Evolutionary conservation across 495 filamentous ascomycete species (phyloP), one percentile per base, ranked within the genome.

Genomic region (Neurospora cerealis): DNA sequence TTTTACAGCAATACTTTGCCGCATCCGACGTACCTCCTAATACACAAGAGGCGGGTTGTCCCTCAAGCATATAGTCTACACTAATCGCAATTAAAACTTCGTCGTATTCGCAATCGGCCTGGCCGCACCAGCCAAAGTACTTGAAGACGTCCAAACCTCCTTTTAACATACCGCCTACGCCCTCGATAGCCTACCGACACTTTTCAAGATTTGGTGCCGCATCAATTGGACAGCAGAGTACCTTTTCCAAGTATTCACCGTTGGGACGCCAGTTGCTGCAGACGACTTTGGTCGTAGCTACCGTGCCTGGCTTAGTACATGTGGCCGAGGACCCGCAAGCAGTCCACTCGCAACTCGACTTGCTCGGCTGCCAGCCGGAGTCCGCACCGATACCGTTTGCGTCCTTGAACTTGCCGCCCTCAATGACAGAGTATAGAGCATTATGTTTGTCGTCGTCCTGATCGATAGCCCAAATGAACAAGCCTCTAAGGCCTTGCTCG

Each of bases 401-500:
- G 38, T 39, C 38, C 10, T 11, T n/a, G 7, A 38, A 37, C 44
- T 5, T n/a, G 70, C 21, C 39, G 73, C 54, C 15, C 74, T 73
- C 2, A 54, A 13, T 15, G 76, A 34, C 0, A 75, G 38, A 9
- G 54, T 74, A 5, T 36, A 9, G 15, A 79, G 72, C 2, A 73
- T 74, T 21, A 10, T 75, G 72, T 1, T 77, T 42, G 10, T 74
- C 70, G 1, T 71, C 73, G 71, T 83, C 82, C 34, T 75, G 77
- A 36, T 79, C 76, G n/a, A 80, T 73, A 13, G 81, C 80, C 81
- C 81, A 84, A 24, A 84, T 79, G 3, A 83, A 38, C 3, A 77
- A n/a, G n/a, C 82, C 81, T 13, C 73, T 72, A 0, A 83, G 73
- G 11, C 81, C 77, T 5, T 69, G 6, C 0, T 72, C 41, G 48